Evolutionary conservation across 108 stramenopile species (phyloP).

Genomic region (Bacterosira constricta): DNA sequence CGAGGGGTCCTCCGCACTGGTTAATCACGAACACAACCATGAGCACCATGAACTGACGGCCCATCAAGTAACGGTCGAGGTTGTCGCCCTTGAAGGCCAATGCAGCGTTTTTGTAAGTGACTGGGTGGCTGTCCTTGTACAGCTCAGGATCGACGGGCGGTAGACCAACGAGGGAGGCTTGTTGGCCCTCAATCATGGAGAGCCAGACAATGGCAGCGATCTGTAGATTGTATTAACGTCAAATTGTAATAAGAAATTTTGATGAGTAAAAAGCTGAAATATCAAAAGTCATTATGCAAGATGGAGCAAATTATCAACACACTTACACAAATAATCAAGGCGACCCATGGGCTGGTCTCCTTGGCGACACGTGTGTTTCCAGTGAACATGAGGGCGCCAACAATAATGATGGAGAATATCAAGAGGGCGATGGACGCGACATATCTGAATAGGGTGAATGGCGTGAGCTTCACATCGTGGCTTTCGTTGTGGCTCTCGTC

Average conservation of each 20-base stretch:
- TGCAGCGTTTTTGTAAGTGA: slow-evolving; percentile 60
- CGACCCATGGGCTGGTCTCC: slow-evolving; percentile 57
- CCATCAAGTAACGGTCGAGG: slow-evolving; percentile 83
- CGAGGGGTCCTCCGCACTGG: slow-evolving; percentile 64
- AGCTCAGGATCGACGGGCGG: slow-evolving; percentile 67
- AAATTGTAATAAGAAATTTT: too few relatives aligned
- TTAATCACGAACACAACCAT: slow-evolving; percentile 75
- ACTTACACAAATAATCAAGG: slow-evolving; percentile 51
- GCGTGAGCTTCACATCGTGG: slow-evolving; percentile 36
- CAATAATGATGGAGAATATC: slow-evolving; percentile 62
- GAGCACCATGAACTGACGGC: slow-evolving; percentile 90
- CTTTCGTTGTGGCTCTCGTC: background rate
- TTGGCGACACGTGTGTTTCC: slow-evolving; percentile 63
- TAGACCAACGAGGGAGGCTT: slow-evolving; percentile 77
- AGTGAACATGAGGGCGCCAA: slow-evolving; percentile 61
- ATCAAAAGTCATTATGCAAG: background rate
- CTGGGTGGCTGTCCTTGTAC: slow-evolving; percentile 73
- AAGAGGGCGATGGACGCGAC: slow-evolving; percentile 48
- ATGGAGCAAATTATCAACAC: background rate
- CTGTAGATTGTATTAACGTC: background rate
- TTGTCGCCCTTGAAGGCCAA: slow-evolving; percentile 83
- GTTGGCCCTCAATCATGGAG: slow-evolving; percentile 76
- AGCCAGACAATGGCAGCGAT: slow-evolving; percentile 59
- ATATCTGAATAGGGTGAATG: slow-evolving; percentile 28
- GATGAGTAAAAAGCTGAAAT: too few relatives aligned